phyloP scores from a whole-genome alignment of 345 rosid genomes.

The Trapa incisa region DNA sequence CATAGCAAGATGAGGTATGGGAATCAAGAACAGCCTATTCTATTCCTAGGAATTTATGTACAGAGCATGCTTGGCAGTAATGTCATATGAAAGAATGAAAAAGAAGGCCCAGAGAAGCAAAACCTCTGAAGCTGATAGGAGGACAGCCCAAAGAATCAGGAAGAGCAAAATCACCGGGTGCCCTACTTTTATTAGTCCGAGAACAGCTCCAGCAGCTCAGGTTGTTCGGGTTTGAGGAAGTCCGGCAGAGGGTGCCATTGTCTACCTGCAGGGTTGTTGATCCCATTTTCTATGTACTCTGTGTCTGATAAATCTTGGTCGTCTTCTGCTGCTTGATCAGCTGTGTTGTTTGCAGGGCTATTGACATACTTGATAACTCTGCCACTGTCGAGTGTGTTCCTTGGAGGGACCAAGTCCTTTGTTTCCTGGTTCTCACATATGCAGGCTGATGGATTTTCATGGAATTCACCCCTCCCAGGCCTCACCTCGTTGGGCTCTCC shows the following conservation, averaged over 20 bases:
- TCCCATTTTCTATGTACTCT: slow-evolving; percentile 24
- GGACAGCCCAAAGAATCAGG: slow-evolving; percentile 2
- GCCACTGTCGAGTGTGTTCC: not conserved
- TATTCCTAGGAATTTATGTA: not conserved
- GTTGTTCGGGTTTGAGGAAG: slow-evolving; percentile 17
- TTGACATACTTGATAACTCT: slow-evolving; percentile 3
- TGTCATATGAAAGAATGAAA: not conserved
- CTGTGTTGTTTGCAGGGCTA: slow-evolving; percentile 7
- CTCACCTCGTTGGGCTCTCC: slow-evolving; percentile 74
- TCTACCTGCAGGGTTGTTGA: slow-evolving; percentile 9
- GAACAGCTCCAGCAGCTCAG: slow-evolving; percentile 30
- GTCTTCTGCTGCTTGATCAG: slow-evolving; percentile 26
- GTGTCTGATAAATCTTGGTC: slow-evolving; percentile 32
- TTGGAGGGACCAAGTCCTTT: slow-evolving; percentile 13
- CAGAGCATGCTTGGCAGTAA: not conserved
- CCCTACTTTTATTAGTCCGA: slow-evolving; percentile 21
- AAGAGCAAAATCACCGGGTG: not conserved
- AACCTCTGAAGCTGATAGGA: not conserved
- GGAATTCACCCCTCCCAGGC: slow-evolving; percentile 74
- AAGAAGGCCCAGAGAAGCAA: not conserved
- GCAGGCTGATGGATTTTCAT: slow-evolving; percentile 75
- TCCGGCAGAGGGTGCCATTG: slow-evolving; percentile 9
- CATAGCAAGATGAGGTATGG: not conserved
- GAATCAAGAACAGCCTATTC: not conserved
- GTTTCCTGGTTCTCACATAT: slow-evolving; percentile 47